Conservation (phyloP, 495 filamentous ascomycete genomes). For the Neurospora tetrasperma region DNA sequence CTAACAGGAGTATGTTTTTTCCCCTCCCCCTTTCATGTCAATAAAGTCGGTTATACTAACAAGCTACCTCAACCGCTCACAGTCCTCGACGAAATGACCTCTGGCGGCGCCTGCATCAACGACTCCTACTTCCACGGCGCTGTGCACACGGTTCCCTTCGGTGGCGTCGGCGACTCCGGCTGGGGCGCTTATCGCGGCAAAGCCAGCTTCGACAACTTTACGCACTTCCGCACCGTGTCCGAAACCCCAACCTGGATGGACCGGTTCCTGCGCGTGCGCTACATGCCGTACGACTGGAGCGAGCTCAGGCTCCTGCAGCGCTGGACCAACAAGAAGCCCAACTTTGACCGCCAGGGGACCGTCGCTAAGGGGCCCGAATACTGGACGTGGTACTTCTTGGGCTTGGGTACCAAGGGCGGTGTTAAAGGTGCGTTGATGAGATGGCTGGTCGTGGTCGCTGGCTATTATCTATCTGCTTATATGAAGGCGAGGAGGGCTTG, state of each 20-base stretch:
- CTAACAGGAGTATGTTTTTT: constrained; percentile 44
- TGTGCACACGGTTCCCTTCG: constrained; percentile 72
- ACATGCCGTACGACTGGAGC: constrained; percentile 57
- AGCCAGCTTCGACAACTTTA: constrained; percentile 76
- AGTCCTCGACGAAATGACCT: constrained; percentile 56
- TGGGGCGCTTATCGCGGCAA: constrained; percentile 75
- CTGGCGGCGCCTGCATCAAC: constrained; percentile 72
- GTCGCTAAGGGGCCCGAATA: constrained; percentile 40
- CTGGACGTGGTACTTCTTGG: constrained; percentile 35
- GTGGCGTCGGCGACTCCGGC: constrained; percentile 82
- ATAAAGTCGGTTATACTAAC: constrained; percentile 12
- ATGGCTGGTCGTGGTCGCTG: constrained; percentile 33
- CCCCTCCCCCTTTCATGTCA: not conserved
- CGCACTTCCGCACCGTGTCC: constrained; percentile 65
- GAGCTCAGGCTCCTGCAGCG: constrained; percentile 47
- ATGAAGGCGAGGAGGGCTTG: constrained; percentile 1
- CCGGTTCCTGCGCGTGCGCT: constrained; percentile 59
- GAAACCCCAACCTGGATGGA: constrained; percentile 78
- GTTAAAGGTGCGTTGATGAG: constrained; percentile 39
- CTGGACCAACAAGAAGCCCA: constrained; percentile 50
- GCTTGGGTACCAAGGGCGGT: constrained; percentile 33
- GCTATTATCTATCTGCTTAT: constrained; percentile 10
- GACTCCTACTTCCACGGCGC: constrained; percentile 72
- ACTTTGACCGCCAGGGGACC: constrained; percentile 73
- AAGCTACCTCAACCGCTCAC: constrained; percentile 9